Evolutionary conservation across 768 basidiomycete species (phyloP).

Genomic region (Xanthoconium purpureum): DNA sequence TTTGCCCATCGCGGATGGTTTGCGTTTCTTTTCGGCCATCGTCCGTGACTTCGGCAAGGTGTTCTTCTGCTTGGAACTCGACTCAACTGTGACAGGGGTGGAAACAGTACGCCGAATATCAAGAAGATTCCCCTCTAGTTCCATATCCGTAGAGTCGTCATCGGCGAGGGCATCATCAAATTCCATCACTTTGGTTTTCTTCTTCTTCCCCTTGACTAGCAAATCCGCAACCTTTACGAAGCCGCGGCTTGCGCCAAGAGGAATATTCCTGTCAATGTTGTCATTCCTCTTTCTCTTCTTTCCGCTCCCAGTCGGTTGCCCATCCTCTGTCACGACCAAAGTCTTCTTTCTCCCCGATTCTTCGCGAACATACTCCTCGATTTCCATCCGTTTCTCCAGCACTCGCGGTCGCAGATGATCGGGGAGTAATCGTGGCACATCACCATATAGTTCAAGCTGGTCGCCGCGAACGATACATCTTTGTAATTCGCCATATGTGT

Average conservation of each 20-base stretch:
- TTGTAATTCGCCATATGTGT: constrained; percentile 85
- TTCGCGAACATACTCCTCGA: constrained; percentile 66
- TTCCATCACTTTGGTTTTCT: constrained; percentile 36
- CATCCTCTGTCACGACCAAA: constrained; percentile 22
- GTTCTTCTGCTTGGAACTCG: constrained; percentile 34
- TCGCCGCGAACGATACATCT: constrained; percentile 81
- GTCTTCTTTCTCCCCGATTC: constrained; percentile 37
- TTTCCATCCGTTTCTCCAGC: constrained; percentile 79
- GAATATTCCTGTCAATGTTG: constrained; percentile 67
- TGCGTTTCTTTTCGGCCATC: constrained; percentile 28
- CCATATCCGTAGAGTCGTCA: constrained; percentile 67
- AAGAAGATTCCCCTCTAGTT: constrained; percentile 56
- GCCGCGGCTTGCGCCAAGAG: constrained; percentile 62
- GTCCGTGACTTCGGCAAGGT: constrained; percentile 48
- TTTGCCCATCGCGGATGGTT: constrained; percentile 22
- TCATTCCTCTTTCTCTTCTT: constrained; percentile 72
- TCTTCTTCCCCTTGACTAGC: constrained; percentile 53
- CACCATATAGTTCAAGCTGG: constrained; percentile 87
- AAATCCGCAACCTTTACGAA: constrained; percentile 71
- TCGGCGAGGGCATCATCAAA: constrained; percentile 51
- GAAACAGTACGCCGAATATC: constrained; percentile 50
- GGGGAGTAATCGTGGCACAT: constrained; percentile 84
- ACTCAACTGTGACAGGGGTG: constrained; percentile 37
- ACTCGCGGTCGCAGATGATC: constrained; percentile 71
- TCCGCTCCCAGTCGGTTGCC: constrained; percentile 30